Conservation (phyloP, 75 land plant genomes). For the Sequoiadendron giganteum region DNA sequence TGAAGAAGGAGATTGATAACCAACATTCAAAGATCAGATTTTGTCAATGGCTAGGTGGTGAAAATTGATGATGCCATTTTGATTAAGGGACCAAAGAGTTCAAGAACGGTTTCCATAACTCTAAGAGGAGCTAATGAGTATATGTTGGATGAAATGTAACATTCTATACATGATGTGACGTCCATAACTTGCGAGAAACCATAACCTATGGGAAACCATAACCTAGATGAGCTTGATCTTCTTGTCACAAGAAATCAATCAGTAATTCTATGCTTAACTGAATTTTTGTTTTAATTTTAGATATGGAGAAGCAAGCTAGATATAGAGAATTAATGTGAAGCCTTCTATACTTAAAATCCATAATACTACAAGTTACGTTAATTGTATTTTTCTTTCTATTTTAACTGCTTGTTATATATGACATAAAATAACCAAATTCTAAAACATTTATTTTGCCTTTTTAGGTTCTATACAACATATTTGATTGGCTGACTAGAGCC, state of each 20-base stretch:
- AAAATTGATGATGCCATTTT: too few relatives aligned
- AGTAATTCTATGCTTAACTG: constrained; percentile 32
- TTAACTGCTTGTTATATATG: background rate
- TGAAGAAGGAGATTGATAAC: too few relatives aligned
- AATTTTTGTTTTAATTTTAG: background rate
- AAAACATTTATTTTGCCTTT: background rate
- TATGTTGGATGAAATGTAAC: too few relatives aligned
- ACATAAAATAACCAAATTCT: background rate
- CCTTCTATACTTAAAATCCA: background rate
- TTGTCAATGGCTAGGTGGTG: too few relatives aligned
- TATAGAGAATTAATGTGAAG: background rate
- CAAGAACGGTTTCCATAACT: too few relatives aligned
- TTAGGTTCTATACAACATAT: constrained; percentile 94
- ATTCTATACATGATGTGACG: too few relatives aligned
- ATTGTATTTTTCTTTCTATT: background rate
- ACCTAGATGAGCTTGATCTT: constrained; percentile 98
- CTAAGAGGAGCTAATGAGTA: too few relatives aligned
- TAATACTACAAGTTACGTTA: background rate
- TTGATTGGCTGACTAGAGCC: constrained; percentile 97
- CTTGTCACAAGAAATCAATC: constrained; percentile 93
- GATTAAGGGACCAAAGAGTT: too few relatives aligned
- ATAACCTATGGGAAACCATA: too few relatives aligned
- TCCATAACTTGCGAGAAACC: too few relatives aligned
- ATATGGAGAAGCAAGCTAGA: background rate
- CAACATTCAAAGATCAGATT: too few relatives aligned